Evolutionary conservation across 2,329 filamentous ascomycete species (phyloP).

Genomic region (Colletotrichum cereale): DNA sequence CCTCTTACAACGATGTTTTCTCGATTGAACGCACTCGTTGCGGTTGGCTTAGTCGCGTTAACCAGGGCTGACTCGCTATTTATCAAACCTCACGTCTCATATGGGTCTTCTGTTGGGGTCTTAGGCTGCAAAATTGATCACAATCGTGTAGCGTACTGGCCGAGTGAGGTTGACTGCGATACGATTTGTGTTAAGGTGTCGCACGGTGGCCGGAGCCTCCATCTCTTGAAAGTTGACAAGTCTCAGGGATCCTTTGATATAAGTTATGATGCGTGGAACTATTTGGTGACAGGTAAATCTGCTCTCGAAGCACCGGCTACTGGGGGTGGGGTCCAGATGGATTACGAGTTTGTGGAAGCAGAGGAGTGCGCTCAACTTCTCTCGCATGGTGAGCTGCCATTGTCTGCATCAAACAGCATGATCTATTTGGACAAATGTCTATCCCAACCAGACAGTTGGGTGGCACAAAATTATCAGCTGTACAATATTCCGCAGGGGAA

Average conservation of each 20-base stretch:
- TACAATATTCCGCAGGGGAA: no score
- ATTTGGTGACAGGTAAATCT: neutral
- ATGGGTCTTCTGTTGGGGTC: no score
- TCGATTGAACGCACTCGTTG: no score
- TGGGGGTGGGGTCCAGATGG: neutral
- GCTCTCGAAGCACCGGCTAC: neutral
- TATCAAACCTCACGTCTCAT: no score
- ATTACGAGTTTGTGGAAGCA: constrained; percentile 3
- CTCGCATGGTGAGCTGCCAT: neutral
- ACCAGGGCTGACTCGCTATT: no score
- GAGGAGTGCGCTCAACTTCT: neutral
- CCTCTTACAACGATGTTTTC: no score
- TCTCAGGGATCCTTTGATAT: neutral
- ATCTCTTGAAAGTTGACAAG: neutral
- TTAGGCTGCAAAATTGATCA: no score
- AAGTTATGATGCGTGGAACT: neutral
- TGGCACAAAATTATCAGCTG: neutral
- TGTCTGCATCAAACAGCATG: neutral
- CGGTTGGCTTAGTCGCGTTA: no score
- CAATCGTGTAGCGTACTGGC: neutral
- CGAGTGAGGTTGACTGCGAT: neutral
- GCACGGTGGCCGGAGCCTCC: neutral
- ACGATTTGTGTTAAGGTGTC: neutral
- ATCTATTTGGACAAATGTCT: neutral
- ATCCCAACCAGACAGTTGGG: neutral